A percentile compares a stretch with the other conserved stretches of the same genome.
phyloP scores from a whole-genome alignment of 2,329 filamentous ascomycete species.

The Fulvia fulva region DNA sequence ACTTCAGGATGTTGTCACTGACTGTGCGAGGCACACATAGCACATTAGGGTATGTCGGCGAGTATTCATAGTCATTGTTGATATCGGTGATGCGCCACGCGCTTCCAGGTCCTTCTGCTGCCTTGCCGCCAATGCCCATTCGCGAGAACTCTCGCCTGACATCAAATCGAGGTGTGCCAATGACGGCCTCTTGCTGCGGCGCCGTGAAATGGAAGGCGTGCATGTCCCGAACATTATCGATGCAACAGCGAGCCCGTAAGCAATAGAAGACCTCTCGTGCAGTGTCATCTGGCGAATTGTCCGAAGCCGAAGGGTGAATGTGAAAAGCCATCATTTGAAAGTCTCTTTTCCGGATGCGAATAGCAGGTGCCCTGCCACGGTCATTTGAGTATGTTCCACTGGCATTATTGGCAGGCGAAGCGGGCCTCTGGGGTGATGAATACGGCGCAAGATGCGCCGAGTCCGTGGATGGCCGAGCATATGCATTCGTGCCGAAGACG shows the following conservation, averaged over 20 bases:
- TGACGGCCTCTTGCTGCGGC: constrained; percentile 60
- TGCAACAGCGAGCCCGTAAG: constrained; percentile 72
- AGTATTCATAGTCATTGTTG: constrained; percentile 87
- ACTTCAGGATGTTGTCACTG: constrained; percentile 95
- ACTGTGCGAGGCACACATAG: constrained; percentile 82
- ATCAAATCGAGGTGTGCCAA: constrained; percentile 80
- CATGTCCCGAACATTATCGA: constrained; percentile 80
- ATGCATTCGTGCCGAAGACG: constrained; percentile 27
- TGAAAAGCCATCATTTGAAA: constrained; percentile 93
- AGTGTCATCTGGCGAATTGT: constrained; percentile 24
- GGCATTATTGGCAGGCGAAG: constrained; percentile 48
- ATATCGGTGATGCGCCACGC: constrained; percentile 89
- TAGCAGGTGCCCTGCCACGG: constrained; percentile 64
- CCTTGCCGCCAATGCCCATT: constrained; percentile 80
- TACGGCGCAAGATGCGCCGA: constrained; percentile 22
- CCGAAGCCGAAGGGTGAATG: constrained; percentile 65
- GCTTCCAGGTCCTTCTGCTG: constrained; percentile 52
- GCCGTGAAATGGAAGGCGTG: constrained; percentile 86
- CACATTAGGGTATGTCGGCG: constrained; percentile 83
- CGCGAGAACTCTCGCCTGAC: constrained; percentile 78
- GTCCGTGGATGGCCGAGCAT: constrained; percentile 28
- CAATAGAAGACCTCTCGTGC: constrained; percentile 85
- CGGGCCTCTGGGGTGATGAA: constrained; percentile 23
- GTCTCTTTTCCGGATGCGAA: constrained; percentile 85
- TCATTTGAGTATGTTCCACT: constrained; percentile 1